Evolutionary conservation across 2,329 filamentous ascomycete species (phyloP), one percentile per base, ranked within the genome.

Genomic region (Venturiaceae sp.): DNA sequence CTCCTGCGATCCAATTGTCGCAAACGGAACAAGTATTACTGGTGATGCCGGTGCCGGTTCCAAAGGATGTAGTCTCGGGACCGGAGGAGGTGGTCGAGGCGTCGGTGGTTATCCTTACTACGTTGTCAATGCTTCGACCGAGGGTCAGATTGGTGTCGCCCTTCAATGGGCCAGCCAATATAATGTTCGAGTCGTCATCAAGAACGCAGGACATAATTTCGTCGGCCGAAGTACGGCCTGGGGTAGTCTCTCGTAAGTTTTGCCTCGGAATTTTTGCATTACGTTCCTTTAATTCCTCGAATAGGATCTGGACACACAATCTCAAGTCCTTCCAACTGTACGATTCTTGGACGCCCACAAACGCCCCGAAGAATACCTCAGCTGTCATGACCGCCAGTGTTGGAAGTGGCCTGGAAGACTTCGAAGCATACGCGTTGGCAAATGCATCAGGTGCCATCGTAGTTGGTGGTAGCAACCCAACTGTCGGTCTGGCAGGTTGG

Each of bases 61-160:
- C 9, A 11, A 19, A 19, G 30, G 28, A 7, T 60, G 59, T 41
- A 54, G 41, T 14, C 11, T 39, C 6, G 50, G 57, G 8, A 30
- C 23, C 62, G 75, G 76, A 66, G 2, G 78, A 77, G 55, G 70
- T 72, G n/a, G n/a, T n/a, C n/a, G n/a, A n/a, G n/a, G n/a, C n/a
- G n/a, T n/a, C n/a, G n/a, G n/a, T n/a, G n/a, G n/a, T n/a, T 58
- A 72, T 62, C 75, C 76, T 0, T 63, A 66, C 2, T 79, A 78
- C 56, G 70, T 72, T 0, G 68, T 80, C 21, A 71, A 74, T 16
- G 73, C 67, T 1, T 70, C 66, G 21, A 75, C 67, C 23, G 75
- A 77, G 0, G 58, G 9, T 8, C 14, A 61, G 6, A 33, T 60
- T 26, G 11, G 8, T 7, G 26, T 23, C 14, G 58, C 58, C 11